Base-by-base conservation (phyloP, 192 early-diverging fungal species). In the Podila epigama region DNA sequence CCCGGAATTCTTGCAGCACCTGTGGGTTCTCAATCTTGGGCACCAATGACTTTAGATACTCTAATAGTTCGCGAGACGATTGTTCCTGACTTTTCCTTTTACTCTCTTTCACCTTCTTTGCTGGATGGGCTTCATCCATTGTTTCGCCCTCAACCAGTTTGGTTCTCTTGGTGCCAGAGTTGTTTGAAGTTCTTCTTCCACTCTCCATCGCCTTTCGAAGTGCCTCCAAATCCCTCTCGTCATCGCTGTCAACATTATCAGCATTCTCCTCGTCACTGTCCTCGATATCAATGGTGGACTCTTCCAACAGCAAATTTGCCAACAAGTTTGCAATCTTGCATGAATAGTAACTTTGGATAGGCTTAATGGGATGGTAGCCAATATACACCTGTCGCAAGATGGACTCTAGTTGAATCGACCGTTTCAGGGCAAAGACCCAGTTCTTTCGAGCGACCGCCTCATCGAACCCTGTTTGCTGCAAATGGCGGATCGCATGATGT, bases 261-360 rank as follows among this genome's bases (percentile, higher is more conserved):
- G 33, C 71, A 4, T 66, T 32, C 31, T 62, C 71, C 15, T 66
- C n/a, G 15, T 68, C 72, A 25, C 60, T 68, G 5, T 75, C 72
- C 28, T 75, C 72, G 41, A 75, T 68, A 34, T 68, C 65, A 3
- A 75, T 36, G 4, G 65, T 75, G 5, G 72, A 75, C 15, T 75
- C 72, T 34, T 75, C 72, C 65, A 75, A 18, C 25, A 75, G 60
- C 7, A 75, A 54, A 25, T 75, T 75, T 18, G 72, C 72, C 42
- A 75, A 18, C 7, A 75, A 54, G 37, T 67, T 75, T 34, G 60
- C 59, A 68, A 75, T 75, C 65, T 75, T 75, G 55, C 72, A 75
- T 11, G 72, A 68, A 35, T 75, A 75, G 12, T 75, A 75, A n/a
- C 58, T 37, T 37, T 75, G 72, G 35, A 75, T 58, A 2, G 59